A percentile compares a stretch with the other conserved stretches of the same genome.
These are phyloP conservation scores for Sclerotinia subarctica DNA, from an alignment of 2,329 filamentous ascomycete genomes.

Conservation along the genomic window DNA sequence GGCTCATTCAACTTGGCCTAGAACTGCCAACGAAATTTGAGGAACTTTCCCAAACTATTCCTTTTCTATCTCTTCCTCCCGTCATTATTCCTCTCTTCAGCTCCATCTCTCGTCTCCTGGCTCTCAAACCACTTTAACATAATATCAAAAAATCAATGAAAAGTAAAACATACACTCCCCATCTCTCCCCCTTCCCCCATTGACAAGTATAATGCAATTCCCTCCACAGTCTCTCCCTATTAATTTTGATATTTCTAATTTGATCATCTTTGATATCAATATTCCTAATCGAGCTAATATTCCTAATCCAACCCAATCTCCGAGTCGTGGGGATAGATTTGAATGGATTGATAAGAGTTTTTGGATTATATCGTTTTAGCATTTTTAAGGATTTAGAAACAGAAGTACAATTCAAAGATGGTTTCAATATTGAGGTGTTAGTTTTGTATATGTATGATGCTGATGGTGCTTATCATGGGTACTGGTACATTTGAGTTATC, in stretches of 20 bases:
- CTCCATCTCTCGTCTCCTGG: too few relatives aligned
- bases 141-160: not conserved
- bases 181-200: slow-evolving; percentile 64
- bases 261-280: slow-evolving; percentile 47
- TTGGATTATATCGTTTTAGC: not conserved
- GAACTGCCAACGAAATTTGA: not conserved
- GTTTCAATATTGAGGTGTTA: not conserved
- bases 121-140: not conserved
- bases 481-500: not conserved
- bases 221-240: slow-evolving; percentile 57
- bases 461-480: not conserved
- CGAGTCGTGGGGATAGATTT: slow-evolving; percentile 20
- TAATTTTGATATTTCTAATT: slow-evolving; percentile 53
- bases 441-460: not conserved
- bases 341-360: slow-evolving; percentile 20
- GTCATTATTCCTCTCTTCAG: not conserved
- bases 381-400: not conserved
- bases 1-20: not conserved
- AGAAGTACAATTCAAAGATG: not conserved
- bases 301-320: not conserved
- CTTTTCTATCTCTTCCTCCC: not conserved
- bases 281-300: slow-evolving; percentile 19
- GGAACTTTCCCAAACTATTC: not conserved
- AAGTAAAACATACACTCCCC: slow-evolving; percentile 57
- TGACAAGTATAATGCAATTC: slow-evolving; percentile 64